Percentiles rank a stretch among this genome's conserved stretches.
phyloP scores from a whole-genome alignment of 1,284 basidiomycete species.

The Trichosporon ovoides region DNA sequence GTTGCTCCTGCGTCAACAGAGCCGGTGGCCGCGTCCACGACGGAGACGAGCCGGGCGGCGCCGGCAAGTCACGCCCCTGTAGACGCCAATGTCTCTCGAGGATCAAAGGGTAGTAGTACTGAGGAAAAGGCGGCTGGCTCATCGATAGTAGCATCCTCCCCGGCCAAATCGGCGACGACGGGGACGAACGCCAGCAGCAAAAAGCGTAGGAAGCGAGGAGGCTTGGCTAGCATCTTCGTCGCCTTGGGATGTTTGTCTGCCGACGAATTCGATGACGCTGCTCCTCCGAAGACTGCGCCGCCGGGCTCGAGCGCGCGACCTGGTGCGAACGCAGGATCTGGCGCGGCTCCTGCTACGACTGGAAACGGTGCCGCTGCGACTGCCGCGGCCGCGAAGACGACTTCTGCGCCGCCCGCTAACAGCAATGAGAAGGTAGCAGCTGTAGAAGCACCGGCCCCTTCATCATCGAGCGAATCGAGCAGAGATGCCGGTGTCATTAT shows the following conservation, averaged over 20 bases:
- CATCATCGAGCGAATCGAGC: neutral
- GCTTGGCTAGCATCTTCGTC: conserved; percentile 36
- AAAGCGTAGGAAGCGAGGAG: conserved; percentile 42
- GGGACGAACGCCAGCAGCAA: conserved; percentile 15
- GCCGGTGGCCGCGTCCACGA: neutral
- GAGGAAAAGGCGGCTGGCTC: conserved; percentile 9
- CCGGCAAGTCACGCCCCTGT: too few relatives aligned
- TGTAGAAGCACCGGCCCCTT: neutral
- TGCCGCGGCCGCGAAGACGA: neutral
- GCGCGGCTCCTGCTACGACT: conserved; percentile 1
- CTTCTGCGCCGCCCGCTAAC: neutral
- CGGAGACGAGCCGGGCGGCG: neutral
- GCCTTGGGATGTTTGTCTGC: conserved; percentile 42
- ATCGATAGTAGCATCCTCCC: neutral
- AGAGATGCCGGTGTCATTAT: conserved; percentile 20
- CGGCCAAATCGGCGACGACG: conserved; percentile 6
- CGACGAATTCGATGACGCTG: conserved; percentile 41
- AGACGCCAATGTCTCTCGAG: neutral
- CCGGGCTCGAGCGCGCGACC: conserved; percentile 5
- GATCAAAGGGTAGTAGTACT: neutral
- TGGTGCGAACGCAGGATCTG: neutral
- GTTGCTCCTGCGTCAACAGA: too few relatives aligned
- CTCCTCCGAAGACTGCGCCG: conserved; percentile 15
- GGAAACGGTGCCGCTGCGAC: neutral
- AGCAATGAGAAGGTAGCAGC: neutral